Base-by-base conservation (phyloP, 129 eudicot genomes). In the Saposhnikovia divaricata region DNA sequence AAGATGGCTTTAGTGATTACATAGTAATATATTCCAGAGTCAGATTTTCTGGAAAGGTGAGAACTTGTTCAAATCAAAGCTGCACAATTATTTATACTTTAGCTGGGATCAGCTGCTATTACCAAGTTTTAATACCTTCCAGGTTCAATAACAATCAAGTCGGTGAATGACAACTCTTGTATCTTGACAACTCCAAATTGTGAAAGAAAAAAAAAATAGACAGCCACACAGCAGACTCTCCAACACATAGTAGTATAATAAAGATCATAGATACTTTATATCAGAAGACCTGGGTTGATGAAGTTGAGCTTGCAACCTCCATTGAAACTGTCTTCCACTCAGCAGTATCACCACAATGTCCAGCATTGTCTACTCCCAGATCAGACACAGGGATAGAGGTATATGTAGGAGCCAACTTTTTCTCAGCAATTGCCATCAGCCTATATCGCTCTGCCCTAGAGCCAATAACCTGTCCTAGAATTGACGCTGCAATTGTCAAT, bases 401-500 rank as follows among this genome's bases (percentile, higher is more conserved):
- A 68, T 68, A 34, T 34, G 73, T 68, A 31, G 73, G 73, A 68
- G 73, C 43, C 43, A 34, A 27, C 27, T 40, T 81, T 72, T 65
- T 85, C 61, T 83, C 88, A 38, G 86, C 82, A 70, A 59, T 86
- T 63, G 82, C 87, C 84, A 78, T 86, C 87, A 89, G 59, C 39
- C 96, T 82, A 9, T 85, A 44, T 21, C 94, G 81, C 82, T 92
- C 94, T 13, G 91, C 89, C 68, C 94, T 72, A 0, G 94, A 89
- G 43, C 97, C 97, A 18, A 89, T 86, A 15, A 89, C 85, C 83
- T 91, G 93, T 37, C 97, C 97, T 16, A 91, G 81, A 31, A 93
- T 79, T 16, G 98, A 93, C 51, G 94, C 92, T 4, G 91, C 92
- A 74, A 93, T 87, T 81, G 98, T 93, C 42, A 93, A 77, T 3